phyloP scores from a whole-genome alignment of 2,329 filamentous ascomycete species.

The Cadophora sp. region DNA sequence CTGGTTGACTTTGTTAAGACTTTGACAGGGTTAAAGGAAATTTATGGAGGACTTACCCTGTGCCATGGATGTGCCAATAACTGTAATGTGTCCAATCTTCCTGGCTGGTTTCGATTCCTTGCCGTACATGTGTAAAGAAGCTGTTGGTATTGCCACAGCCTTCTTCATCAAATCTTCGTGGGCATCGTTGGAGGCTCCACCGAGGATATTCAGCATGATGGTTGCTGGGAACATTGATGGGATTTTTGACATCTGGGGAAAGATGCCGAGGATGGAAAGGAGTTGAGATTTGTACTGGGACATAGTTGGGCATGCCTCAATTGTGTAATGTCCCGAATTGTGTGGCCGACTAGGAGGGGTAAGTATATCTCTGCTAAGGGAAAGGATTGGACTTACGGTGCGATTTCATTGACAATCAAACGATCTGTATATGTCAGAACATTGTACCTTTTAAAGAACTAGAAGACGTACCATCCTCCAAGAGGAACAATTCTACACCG shows the following conservation, averaged over 20 bases:
- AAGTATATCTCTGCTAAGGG: neutral
- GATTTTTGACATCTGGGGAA: conserved; percentile 45
- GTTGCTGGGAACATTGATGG: conserved; percentile 48
- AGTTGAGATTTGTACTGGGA: conserved; percentile 90
- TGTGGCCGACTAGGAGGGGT: conserved; percentile 57
- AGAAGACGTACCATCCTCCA: conserved; percentile 62
- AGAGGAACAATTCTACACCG: conserved; percentile 94
- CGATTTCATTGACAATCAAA: conserved; percentile 71
- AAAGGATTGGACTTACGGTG: conserved; percentile 25
- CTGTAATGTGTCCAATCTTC: conserved; percentile 71
- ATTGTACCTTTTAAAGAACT: neutral
- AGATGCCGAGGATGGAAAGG: conserved; percentile 74
- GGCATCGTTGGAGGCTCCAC: conserved; percentile 68
- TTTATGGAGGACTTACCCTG: conserved; percentile 44
- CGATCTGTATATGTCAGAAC: conserved; percentile 47
- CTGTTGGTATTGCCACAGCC: conserved; percentile 63
- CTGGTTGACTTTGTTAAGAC: conserved; percentile 41
- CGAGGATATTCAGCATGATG: conserved; percentile 85
- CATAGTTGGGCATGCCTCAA: conserved; percentile 84
- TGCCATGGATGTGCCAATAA: conserved; percentile 72
- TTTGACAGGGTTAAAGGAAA: neutral
- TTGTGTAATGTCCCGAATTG: conserved; percentile 95
- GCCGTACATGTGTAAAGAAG: conserved; percentile 85
- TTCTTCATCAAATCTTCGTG: conserved; percentile 61
- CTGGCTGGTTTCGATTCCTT: conserved; percentile 86